Evolutionary conservation across 2,329 filamentous ascomycete genomes (phyloP).

Genomic region (Phialocephala sp.): DNA sequence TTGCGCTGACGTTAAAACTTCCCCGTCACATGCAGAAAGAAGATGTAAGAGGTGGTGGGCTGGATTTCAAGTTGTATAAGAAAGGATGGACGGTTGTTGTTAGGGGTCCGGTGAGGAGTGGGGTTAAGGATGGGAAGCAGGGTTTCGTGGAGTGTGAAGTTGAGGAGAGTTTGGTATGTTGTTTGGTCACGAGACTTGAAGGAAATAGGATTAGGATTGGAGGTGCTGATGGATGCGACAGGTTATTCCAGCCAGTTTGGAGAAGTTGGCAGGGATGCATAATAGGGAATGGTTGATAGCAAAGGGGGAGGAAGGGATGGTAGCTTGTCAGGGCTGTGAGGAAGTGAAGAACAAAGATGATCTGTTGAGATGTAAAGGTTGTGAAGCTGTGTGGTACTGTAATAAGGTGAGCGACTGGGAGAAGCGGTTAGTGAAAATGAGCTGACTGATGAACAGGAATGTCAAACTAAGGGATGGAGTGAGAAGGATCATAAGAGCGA

Average conservation of each 20-base stretch:
- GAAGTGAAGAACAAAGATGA: conserved; percentile 20
- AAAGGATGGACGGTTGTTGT: conserved; percentile 35
- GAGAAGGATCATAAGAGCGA: conserved; percentile 38
- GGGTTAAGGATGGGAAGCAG: conserved; percentile 36
- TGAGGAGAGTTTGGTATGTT: conserved; percentile 28
- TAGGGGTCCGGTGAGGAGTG: conserved; percentile 29
- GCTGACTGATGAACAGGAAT: conserved; percentile 30
- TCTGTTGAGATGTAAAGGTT: conserved; percentile 38
- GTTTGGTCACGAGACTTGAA: conserved; percentile 1
- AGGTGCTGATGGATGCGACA: conserved; percentile 13
- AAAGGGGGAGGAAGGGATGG: conserved; percentile 7
- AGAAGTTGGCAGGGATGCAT: conserved; percentile 33
- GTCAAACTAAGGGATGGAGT: conserved; percentile 38
- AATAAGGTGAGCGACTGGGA: conserved; percentile 33
- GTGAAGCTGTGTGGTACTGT: conserved; percentile 40
- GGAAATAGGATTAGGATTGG: not conserved
- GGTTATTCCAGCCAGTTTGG: conserved; percentile 35
- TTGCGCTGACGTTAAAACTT: conserved; percentile 35
- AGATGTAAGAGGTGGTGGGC: conserved; percentile 26
- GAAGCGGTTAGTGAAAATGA: not conserved
- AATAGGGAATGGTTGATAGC: conserved; percentile 11
- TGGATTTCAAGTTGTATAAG: conserved; percentile 35
- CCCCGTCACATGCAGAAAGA: conserved; percentile 12
- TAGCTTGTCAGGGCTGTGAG: conserved; percentile 36
- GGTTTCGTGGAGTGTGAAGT: conserved; percentile 34